A percentile compares a stretch with the other conserved stretches of the same genome.
These are phyloP conservation scores for Tulasnella calospora DNA, from an alignment of 768 basidiomycete species.

Conservation along the genomic window DNA sequence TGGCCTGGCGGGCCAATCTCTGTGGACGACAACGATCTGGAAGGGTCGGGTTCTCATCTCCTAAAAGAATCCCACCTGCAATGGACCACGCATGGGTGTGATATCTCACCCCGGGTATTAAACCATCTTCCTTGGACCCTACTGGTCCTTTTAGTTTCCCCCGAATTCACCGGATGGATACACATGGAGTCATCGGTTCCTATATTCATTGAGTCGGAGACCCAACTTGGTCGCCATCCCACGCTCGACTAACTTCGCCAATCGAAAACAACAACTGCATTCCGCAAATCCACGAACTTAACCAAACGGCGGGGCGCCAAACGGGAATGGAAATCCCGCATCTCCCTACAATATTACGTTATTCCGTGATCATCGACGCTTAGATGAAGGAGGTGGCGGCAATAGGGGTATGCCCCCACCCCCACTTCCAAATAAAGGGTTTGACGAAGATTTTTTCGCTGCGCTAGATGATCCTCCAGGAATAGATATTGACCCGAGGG, in stretches of 20 bases:
- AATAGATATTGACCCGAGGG: conserved; percentile 78
- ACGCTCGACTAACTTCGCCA: not conserved
- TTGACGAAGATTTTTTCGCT: conserved; percentile 33
- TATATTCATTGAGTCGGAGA: not conserved
- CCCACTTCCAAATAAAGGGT: conserved; percentile 44
- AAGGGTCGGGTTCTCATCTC: not conserved
- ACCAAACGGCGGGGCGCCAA: not conserved
- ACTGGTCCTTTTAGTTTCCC: not conserved
- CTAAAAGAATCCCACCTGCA: not conserved
- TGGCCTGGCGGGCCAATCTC: not conserved
- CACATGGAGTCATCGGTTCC: conserved; percentile 2
- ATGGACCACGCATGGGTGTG: not conserved
- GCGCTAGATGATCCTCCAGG: conserved; percentile 61
- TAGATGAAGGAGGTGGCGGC: conserved; percentile 63
- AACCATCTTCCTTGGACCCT: not conserved
- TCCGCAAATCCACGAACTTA: not conserved
- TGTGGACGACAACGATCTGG: not conserved
- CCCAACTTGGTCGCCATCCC: not conserved
- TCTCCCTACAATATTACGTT: not conserved
- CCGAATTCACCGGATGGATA: conserved; percentile 4
- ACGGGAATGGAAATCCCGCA: not conserved
- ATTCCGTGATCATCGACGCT: not conserved
- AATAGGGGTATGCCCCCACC: conserved; percentile 55
- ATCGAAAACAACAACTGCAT: not conserved
- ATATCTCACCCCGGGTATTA: not conserved